phyloP scores from a whole-genome alignment of 148 eudicot species.

The Polygonum maritimum region DNA sequence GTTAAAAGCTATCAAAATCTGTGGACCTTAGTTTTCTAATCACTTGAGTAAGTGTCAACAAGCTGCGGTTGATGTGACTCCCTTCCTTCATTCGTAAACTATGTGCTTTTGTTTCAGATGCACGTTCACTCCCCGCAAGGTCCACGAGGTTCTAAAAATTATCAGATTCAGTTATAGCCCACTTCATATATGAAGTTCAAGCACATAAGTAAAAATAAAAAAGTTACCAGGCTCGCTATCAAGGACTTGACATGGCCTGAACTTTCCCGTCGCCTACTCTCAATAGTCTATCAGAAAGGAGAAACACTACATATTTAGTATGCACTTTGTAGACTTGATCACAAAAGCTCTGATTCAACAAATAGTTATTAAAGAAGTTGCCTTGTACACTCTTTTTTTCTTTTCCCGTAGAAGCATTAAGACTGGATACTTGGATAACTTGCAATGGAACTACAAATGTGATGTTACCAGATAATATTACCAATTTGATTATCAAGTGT shows the following conservation, averaged over 20 bases:
- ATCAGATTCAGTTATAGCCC: background rate
- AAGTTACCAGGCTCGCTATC: constrained; percentile 72
- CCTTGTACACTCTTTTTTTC: too few relatives aligned
- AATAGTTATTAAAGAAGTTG: too few relatives aligned
- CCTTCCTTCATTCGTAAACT: constrained; percentile 83
- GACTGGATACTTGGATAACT: background rate
- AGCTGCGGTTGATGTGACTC: constrained; percentile 84
- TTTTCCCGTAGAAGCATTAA: background rate
- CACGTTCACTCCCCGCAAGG: constrained; percentile 99
- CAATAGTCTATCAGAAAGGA: constrained; percentile 35
- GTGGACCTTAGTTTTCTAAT: constrained; percentile 79
- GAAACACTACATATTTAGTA: constrained; percentile 21
- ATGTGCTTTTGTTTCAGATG: constrained; percentile 66
- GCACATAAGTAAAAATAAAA: constrained; percentile 7
- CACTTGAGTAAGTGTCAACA: constrained; percentile 79
- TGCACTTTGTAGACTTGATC: constrained; percentile 11
- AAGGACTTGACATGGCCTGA: constrained; percentile 73
- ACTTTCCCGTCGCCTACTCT: constrained; percentile 63
- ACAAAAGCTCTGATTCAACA: too few relatives aligned
- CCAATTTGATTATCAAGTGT: constrained; percentile 87
- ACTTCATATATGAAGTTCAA: background rate
- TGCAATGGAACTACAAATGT: too few relatives aligned
- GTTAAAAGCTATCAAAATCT: background rate
- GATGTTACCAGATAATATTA: constrained; percentile 12
- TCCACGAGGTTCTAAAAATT: constrained; percentile 83